These are phyloP conservation scores for Cutaneotrichosporon sp. DNA, from an alignment of 1,284 basidiomycete species.

Conservation along the genomic window DNA sequence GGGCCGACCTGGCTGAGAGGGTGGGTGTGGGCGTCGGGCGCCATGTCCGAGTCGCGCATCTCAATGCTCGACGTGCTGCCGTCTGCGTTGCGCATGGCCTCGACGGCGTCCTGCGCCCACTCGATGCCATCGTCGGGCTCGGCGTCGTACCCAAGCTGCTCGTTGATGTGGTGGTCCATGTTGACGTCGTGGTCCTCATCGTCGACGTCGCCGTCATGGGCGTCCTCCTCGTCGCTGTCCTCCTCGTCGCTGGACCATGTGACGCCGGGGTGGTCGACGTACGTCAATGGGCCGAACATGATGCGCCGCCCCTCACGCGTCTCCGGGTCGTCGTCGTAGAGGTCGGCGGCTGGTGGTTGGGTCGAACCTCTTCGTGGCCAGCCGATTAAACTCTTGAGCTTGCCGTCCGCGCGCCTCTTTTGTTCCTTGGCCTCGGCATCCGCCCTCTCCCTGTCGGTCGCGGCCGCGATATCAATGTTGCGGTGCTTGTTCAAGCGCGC, in stretches of 20 bases:
- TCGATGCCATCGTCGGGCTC: slow-evolving; percentile 58
- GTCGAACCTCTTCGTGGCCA: slow-evolving; percentile 29
- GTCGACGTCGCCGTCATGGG: slow-evolving; percentile 57
- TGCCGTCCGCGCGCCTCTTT: slow-evolving; percentile 16
- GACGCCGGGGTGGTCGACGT: slow-evolving; percentile 57
- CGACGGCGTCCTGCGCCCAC: slow-evolving; percentile 56
- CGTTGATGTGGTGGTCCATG: slow-evolving; percentile 13
- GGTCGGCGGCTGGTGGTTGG: slow-evolving; percentile 15
- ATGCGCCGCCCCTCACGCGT: slow-evolving; percentile 44
- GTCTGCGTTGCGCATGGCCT: slow-evolving; percentile 38
- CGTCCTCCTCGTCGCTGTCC: slow-evolving; percentile 64
- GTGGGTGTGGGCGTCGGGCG: slow-evolving; percentile 1
- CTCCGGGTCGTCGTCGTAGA: slow-evolving; percentile 22
- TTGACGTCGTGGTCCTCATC: slow-evolving; percentile 24
- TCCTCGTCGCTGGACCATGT: slow-evolving; percentile 74
- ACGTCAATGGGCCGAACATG: slow-evolving; percentile 57
- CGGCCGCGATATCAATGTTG: slow-evolving; percentile 78
- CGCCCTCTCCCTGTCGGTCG: slow-evolving; percentile 38
- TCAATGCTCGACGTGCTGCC: slow-evolving; percentile 1
- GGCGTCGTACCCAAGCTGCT: slow-evolving; percentile 31
- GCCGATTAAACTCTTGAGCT: slow-evolving; percentile 38
- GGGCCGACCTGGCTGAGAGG: background rate
- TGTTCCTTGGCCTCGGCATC: slow-evolving; percentile 22
- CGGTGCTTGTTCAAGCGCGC: slow-evolving; percentile 96
- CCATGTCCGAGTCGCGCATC: slow-evolving; percentile 6